Conservation (phyloP, 805 yeast species). For the Sugiyamaella americana region DNA sequence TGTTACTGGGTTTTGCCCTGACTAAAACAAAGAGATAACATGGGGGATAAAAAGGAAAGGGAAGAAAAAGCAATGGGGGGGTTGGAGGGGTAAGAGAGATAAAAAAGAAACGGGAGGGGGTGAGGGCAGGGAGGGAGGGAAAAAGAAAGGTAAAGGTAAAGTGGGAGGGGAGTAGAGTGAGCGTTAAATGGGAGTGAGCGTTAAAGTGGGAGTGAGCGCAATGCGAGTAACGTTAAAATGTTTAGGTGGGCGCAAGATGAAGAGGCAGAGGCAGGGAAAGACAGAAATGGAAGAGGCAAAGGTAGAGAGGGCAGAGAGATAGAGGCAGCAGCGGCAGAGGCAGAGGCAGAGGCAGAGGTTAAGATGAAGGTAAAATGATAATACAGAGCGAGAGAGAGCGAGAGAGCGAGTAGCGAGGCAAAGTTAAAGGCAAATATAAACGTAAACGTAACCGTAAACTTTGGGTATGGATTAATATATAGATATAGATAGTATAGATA, state of each 20-base stretch:
- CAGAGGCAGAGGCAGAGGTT: not conserved
- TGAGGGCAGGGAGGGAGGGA: not conserved
- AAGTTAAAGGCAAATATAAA: no score
- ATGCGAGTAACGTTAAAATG: not conserved
- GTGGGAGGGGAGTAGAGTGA: no score
- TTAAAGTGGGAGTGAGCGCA: not conserved
- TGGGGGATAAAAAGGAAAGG: conserved; percentile 3
- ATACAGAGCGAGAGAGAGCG: no score
- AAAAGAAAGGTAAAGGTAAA: not conserved
- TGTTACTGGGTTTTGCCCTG: not conserved
- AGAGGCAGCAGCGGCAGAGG: not conserved
- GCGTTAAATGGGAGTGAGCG: not conserved
- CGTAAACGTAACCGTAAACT: no score
- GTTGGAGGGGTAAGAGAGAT: not conserved
- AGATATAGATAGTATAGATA: no score
- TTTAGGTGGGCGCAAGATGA: conserved; percentile 1
- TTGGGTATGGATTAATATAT: no score
- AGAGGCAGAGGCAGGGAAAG: conserved; percentile 4
- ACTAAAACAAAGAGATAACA: not conserved
- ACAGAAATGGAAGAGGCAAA: conserved; percentile 1
- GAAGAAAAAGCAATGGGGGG: conserved; percentile 1
- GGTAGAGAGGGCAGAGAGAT: not conserved
- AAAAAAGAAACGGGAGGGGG: not conserved
- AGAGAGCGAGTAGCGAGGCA: no score
- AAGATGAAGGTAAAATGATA: not conserved